Evolutionary conservation across 2,329 filamentous ascomycete genomes (phyloP), one percentile per base, ranked within the genome.

Genomic region (Venturia carpophila): DNA sequence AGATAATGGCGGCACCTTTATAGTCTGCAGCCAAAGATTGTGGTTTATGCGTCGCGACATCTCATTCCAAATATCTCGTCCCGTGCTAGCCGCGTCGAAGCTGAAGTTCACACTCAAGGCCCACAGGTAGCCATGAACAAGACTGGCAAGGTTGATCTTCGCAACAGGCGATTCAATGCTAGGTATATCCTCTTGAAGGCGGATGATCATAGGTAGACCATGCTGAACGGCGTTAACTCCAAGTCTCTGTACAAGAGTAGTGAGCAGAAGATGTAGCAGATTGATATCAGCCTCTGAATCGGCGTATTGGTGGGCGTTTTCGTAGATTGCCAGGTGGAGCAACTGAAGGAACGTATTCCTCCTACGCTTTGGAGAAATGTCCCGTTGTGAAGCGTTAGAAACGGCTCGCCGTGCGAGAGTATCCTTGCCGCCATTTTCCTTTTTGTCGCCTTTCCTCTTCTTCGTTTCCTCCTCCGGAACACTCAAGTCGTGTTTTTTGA

Each of bases 71-170:
- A 97, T 86, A 9, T 86, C 85, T 63, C 83, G 82, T 9, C 91
- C 92, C 21, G 90, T 82, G 0, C 82, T 79, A 0, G 88, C 87
- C 7, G 81, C 80, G 64, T 92, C 88, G 67, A 95, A 87, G 58
- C 90, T 84, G 68, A 96, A 92, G 65, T 85, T 87, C 66, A 92
- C 87, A 5, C 84, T 86, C 67, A 97, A 73, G 0, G 85, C 84
- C 88, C 90, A 93, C 66, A 97, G 86, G 75, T 97, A 97, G 10
- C 91, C 92, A 71, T 96, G 90, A 62, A 93, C 90, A 65, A 97
- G 79, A 72, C 89, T 92, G 39, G 90, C 91, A 55, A 95, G 80
- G 55, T 90, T 88, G 47, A 96, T 84, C 72, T 93, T 94, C 39
- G 87, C 83, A 52, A 85, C 75, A 0, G 88, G 85, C 30, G 83